Evolutionary conservation across 2,329 filamentous ascomycete species (phyloP).

Genomic region (Claviceps pazoutovae): DNA sequence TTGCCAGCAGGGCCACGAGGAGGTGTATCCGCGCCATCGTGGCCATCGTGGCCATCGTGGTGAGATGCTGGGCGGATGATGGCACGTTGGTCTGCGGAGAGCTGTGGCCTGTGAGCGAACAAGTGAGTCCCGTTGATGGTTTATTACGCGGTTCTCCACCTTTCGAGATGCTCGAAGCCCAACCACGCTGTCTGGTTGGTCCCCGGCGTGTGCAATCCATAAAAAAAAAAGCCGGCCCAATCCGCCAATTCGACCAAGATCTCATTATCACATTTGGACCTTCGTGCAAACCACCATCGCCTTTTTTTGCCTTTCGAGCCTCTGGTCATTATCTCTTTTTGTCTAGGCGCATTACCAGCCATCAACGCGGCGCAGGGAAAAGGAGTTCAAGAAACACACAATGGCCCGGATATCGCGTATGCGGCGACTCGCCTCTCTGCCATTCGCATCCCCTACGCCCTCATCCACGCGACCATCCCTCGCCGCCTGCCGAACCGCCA

Average conservation of each 20-base stretch:
- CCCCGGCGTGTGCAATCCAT: neutral
- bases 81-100: neutral
- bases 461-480: slow-evolving; percentile 14
- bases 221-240: slow-evolving; percentile 10
- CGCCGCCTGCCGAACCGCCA: slow-evolving; percentile 12
- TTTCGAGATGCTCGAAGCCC: neutral
- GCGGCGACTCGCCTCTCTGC: slow-evolving; percentile 20
- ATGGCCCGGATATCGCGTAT: slow-evolving; percentile 31
- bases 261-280: neutral
- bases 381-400: neutral
- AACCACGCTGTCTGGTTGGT: slow-evolving; percentile 13
- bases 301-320: neutral
- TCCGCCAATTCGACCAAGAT: neutral
- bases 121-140: too few species aligned
- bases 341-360: neutral
- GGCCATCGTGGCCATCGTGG: slow-evolving; percentile 19
- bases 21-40: slow-evolving; percentile 27
- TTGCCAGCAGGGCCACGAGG: slow-evolving; percentile 22
- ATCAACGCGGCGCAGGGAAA: neutral
- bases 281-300: neutral
- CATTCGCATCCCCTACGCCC: slow-evolving; percentile 12
- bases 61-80: neutral
- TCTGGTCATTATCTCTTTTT: neutral
- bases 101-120: neutral
- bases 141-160: neutral